These are phyloP conservation scores for Torrubiella hemipterigena DNA, from an alignment of 2,329 filamentous ascomycete genomes.

Conservation along the genomic window DNA sequence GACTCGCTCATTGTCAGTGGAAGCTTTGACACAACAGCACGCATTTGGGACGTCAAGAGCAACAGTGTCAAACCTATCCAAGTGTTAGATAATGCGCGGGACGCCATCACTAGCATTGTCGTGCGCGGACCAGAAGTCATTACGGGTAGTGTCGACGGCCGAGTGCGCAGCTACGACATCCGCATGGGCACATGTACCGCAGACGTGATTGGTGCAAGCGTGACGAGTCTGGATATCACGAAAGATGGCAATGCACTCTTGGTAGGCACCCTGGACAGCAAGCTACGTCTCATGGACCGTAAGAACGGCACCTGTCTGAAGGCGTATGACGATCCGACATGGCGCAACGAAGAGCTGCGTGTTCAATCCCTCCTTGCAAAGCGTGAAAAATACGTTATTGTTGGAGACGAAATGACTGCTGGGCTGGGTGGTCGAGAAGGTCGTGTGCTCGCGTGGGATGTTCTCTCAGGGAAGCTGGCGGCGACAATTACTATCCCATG, in stretches of 20 bases:
- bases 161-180: constrained; percentile 72
- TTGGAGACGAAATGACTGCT: constrained; percentile 65
- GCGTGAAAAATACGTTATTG: constrained; percentile 66
- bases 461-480: constrained; percentile 58
- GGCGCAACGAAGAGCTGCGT: constrained; percentile 58
- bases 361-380: constrained; percentile 64
- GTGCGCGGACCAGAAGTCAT: constrained; percentile 48
- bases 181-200: constrained; percentile 58
- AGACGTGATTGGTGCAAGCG: constrained; percentile 57
- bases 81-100: constrained; percentile 59
- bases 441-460: constrained; percentile 66
- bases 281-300: constrained; percentile 71
- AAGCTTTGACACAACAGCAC: constrained; percentile 64
- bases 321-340: constrained; percentile 48
- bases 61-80: constrained; percentile 53
- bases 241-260: constrained; percentile 64
- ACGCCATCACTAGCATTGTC: constrained; percentile 46
- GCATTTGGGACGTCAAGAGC: constrained; percentile 59
- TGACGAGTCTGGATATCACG: constrained; percentile 66
- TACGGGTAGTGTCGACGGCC: constrained; percentile 72
- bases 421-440: constrained; percentile 11
- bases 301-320: constrained; percentile 61
- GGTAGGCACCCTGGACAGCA: constrained; percentile 64
- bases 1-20: constrained; percentile 63
- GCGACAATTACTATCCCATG: constrained; percentile 49